Evolutionary conservation across 805 yeast genomes (phyloP).

Genomic region (Metschnikowia reukaufii): DNA sequence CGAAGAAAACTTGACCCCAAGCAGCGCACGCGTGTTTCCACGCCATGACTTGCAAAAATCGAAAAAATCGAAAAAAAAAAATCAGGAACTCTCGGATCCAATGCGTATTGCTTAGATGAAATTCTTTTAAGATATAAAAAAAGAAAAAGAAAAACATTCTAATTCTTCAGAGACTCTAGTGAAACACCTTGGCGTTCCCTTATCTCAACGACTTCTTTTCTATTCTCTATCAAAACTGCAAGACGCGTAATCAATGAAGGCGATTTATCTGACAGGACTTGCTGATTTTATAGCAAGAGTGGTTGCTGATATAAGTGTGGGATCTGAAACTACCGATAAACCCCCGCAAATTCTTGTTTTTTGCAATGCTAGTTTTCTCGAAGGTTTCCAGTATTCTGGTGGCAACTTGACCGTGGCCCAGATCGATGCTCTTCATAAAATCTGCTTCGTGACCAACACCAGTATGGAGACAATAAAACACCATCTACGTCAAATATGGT

Average conservation of each 20-base stretch:
- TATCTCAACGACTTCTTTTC: no score
- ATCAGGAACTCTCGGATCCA: no score
- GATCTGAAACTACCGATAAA: neutral
- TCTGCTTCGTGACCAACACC: constrained; percentile 1
- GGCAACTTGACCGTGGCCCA: neutral
- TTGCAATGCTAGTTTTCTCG: constrained; percentile 3
- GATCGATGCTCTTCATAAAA: constrained; percentile 1
- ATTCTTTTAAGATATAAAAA: no score
- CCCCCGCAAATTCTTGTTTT: constrained; percentile 1
- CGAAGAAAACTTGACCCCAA: no score
- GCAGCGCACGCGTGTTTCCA: no score
- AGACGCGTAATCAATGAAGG: neutral
- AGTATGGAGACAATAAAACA: neutral
- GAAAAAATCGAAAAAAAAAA: no score
- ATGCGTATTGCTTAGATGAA: no score
- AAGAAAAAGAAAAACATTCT: no score
- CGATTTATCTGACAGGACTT: neutral
- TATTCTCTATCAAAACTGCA: no score
- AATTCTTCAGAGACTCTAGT: no score
- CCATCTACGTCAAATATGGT: constrained; percentile 1
- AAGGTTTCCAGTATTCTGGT: neutral
- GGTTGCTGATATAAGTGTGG: neutral
- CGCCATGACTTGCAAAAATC: no score
- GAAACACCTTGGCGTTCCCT: no score
- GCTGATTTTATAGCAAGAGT: neutral